Evolutionary conservation across 2,329 filamentous ascomycete genomes (phyloP), one percentile per base, ranked within the genome.

Genomic region (Penicillium sp.): DNA sequence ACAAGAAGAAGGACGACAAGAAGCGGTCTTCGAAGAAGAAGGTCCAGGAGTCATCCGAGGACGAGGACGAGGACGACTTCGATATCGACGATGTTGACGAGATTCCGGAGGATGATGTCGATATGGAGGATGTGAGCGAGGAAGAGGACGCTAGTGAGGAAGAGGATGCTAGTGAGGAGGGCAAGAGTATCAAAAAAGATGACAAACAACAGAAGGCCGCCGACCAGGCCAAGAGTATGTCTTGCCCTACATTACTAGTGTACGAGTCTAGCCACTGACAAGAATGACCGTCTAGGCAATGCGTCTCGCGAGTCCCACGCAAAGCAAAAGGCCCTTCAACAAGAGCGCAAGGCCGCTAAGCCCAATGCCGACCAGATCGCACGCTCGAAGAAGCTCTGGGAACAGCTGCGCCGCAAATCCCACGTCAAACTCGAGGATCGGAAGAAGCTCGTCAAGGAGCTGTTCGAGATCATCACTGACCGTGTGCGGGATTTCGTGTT

Each of bases 371-470:
- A 97, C 68, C 83, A 88, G 65, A 84, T 97, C 57, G 82, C 86
- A 55, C 85, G 90, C 54, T 88, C 89, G 46, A 98, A 98, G 79
- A 95, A 96, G 76, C 81, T 98, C 46, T 98, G 93, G 95, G 93
- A 98, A 76, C 83, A 88, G 54, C 75, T 98, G 66, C 86, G 93
- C 57, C 80, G 89, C 62, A 97, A 97, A 75, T 95, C 91, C 2
- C 89, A 96, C 63, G 89, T 98, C 1, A 87, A 90, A 35, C 84
- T 86, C 62, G 88, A 95, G 33, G 91, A 98, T 75, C 82, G 93
- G 55, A 86, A 92, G 70, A 80, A 86, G 67, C 81, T 98, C 35
- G 87, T 97, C 42, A 81, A 85, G 52, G 92, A 98, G 75, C 80
- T 98, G 24, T 97, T 95, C 70, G 79, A 81, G 49, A 95, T 98